Evolutionary conservation across 1,139 yeast genomes (phyloP).

Genomic region (Yamadazyma atlantica): DNA sequence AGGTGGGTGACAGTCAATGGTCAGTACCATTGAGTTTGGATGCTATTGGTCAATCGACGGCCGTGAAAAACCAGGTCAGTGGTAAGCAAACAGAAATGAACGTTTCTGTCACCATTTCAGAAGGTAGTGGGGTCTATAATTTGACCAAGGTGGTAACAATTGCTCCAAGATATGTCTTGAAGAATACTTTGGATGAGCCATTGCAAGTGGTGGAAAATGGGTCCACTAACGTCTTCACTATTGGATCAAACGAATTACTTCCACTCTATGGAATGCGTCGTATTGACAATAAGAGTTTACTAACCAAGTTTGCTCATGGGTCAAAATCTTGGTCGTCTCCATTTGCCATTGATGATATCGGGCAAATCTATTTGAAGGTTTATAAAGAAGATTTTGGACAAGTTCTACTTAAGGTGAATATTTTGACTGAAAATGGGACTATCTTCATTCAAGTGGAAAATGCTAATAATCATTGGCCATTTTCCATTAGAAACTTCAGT

Average conservation of each 20-base stretch:
- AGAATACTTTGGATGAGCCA: constrained; percentile 58
- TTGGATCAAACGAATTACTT: constrained; percentile 48
- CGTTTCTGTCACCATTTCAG: constrained; percentile 71
- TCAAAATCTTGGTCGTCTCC: constrained; percentile 84
- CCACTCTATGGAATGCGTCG: constrained; percentile 70
- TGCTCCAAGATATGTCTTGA: constrained; percentile 78
- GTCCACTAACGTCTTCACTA: constrained; percentile 42
- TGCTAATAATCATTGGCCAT: constrained; percentile 89
- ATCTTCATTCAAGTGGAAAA: constrained; percentile 72
- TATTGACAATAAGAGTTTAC: constrained; percentile 50
- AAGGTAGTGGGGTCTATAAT: constrained; percentile 86
- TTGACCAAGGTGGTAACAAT: constrained; percentile 76
- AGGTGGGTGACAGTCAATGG: constrained; percentile 71
- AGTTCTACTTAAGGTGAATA: constrained; percentile 66
- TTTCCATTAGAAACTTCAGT: constrained; percentile 84
- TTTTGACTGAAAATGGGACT: constrained; percentile 76
- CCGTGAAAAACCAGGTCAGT: constrained; percentile 57
- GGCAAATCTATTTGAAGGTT: constrained; percentile 74
- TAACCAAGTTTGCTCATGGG: constrained; percentile 58
- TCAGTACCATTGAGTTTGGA: constrained; percentile 81
- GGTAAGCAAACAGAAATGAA: constrained; percentile 67
- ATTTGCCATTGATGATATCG: constrained; percentile 78
- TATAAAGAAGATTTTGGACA: constrained; percentile 65
- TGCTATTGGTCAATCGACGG: constrained; percentile 82
- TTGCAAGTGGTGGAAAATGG: constrained; percentile 73